phyloP scores from a whole-genome alignment of 2,329 filamentous ascomycete genomes.

The Fusarium sp. region DNA sequence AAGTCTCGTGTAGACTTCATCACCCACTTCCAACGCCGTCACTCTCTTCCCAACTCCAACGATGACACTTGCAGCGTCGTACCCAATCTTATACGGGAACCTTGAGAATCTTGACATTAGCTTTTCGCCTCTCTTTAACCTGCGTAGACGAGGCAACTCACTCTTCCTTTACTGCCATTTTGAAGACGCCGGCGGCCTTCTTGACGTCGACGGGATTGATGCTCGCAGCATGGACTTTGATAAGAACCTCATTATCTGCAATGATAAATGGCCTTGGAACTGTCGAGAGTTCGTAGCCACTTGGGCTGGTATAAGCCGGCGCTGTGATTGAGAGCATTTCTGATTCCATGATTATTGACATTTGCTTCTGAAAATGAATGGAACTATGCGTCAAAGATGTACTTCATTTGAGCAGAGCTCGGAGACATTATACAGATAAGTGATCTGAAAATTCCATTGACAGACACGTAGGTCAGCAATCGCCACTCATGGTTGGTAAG shows the following conservation, averaged over 20 bases:
- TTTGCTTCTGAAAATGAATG: no score
- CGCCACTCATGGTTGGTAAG: no score
- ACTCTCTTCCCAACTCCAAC: background rate
- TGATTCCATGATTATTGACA: no score
- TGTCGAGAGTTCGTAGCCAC: rapidly evolving
- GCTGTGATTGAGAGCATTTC: background rate
- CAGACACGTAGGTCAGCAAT: no score
- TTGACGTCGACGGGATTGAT: background rate
- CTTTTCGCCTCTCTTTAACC: background rate
- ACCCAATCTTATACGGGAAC: background rate
- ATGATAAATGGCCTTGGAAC: background rate
- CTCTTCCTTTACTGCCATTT: background rate
- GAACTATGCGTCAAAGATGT: no score
- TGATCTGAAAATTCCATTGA: no score
- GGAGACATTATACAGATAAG: no score
- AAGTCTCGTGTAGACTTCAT: background rate
- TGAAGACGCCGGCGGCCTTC: background rate
- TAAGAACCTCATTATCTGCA: background rate
- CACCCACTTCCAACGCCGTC: background rate
- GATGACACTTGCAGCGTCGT: background rate
- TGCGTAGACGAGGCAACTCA: background rate
- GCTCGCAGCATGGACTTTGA: background rate
- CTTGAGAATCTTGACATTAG: rapidly evolving
- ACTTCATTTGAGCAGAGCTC: no score
- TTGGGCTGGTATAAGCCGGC: background rate